Conservation (phyloP, 805 yeast genomes). For the Wickerhamomyces queroliae region DNA sequence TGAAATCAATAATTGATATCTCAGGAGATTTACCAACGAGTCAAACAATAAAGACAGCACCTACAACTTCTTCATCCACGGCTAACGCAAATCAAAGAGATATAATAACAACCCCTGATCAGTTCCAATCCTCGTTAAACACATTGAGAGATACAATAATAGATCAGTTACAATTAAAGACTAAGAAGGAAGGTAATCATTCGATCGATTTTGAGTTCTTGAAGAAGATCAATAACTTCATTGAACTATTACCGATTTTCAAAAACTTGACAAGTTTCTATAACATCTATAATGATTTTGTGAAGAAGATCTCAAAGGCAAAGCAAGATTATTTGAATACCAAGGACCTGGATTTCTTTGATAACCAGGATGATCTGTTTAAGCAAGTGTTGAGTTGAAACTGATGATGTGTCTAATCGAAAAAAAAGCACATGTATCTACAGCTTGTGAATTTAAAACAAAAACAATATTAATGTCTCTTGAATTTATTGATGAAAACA, state of each 20-base stretch:
- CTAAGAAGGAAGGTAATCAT: constrained; percentile 20
- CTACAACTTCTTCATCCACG: constrained; percentile 3
- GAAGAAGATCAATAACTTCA: constrained; percentile 40
- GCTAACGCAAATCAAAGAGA: constrained; percentile 16
- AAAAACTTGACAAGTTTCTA: constrained; percentile 45
- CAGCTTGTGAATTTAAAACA: too few species aligned
- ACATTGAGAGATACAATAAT: constrained; percentile 40
- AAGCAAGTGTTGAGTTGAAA: constrained; percentile 7
- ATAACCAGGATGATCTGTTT: constrained; percentile 18
- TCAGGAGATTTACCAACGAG: background rate
- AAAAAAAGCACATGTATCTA: too few species aligned
- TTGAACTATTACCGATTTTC: constrained; percentile 46
- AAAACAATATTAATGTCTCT: too few species aligned
- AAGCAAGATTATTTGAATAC: constrained; percentile 27
- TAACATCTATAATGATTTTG: constrained; percentile 43
- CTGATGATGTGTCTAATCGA: background rate
- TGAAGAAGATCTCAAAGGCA: constrained; percentile 32
- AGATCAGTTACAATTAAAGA: constrained; percentile 29
- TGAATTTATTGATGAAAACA: too few species aligned
- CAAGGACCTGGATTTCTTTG: constrained; percentile 19
- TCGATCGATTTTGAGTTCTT: constrained; percentile 30
- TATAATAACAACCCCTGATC: constrained; percentile 25
- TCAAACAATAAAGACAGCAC: constrained; percentile 2
- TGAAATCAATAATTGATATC: constrained; percentile 33
- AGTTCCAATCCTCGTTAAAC: constrained; percentile 33